Evolutionary conservation across 805 yeast species (phyloP).

Genomic region (Nakazawaea populi): DNA sequence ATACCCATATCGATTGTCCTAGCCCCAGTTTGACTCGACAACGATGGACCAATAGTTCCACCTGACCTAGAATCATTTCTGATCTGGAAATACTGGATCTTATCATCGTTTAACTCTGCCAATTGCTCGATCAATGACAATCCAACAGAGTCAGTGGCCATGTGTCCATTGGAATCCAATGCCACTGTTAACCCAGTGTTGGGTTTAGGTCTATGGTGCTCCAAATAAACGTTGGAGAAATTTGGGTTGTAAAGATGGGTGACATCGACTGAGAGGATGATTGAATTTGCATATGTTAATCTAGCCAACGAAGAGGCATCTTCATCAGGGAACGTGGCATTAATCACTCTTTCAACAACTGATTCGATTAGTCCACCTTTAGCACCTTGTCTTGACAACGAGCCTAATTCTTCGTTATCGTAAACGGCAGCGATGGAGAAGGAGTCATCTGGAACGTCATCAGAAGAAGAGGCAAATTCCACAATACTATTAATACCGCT

Average conservation of each 20-base stretch:
- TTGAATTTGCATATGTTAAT: conserved; percentile 51
- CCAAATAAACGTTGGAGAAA: conserved; percentile 61
- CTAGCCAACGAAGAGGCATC: conserved; percentile 15
- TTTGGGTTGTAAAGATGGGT: conserved; percentile 80
- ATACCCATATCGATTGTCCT: conserved; percentile 78
- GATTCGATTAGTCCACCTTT: conserved; percentile 69
- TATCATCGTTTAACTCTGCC: conserved; percentile 59
- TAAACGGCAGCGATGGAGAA: conserved; percentile 57
- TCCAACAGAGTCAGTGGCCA: conserved; percentile 79
- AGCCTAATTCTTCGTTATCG: conserved; percentile 83
- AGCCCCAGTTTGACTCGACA: conserved; percentile 61
- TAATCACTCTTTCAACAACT: conserved; percentile 50
- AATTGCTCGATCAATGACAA: conserved; percentile 64
- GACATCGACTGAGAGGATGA: conserved; percentile 80
- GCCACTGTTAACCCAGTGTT: conserved; percentile 70
- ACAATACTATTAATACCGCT: conserved; percentile 62
- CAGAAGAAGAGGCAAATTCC: conserved; percentile 30
- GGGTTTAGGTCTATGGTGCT: conserved; percentile 74
- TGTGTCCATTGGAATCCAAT: conserved; percentile 73
- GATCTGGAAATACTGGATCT: conserved; percentile 77
- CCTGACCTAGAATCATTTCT: conserved; percentile 83
- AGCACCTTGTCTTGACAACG: conserved; percentile 76
- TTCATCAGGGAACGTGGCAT: conserved; percentile 20
- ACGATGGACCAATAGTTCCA: conserved; percentile 80
- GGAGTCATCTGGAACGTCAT: conserved; percentile 17